phyloP scores from a whole-genome alignment of 1,284 basidiomycete species.

The Rhodofomes roseus region DNA sequence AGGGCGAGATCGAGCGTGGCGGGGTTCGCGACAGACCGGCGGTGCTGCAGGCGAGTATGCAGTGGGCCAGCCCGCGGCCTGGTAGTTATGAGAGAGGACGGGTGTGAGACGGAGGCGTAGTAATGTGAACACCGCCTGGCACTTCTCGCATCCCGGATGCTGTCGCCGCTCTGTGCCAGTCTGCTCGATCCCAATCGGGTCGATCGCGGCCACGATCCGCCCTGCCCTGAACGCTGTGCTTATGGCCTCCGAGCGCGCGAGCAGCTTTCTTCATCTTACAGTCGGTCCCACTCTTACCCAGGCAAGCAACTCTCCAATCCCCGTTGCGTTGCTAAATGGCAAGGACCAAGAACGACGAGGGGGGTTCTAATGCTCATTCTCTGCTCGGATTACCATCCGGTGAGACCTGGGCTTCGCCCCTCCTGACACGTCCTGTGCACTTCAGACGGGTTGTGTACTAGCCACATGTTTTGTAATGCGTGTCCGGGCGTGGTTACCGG shows the following conservation, averaged over 20 bases:
- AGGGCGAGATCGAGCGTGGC: neutral
- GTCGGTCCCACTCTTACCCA: conserved; percentile 62
- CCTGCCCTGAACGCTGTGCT: conserved; percentile 38
- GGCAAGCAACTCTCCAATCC: conserved; percentile 43
- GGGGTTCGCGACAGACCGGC: neutral
- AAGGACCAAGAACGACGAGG: conserved; percentile 63
- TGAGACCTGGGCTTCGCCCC: conserved; percentile 59
- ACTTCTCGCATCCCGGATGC: neutral
- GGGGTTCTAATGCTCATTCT: conserved; percentile 69
- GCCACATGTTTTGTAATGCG: neutral
- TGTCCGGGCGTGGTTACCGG: neutral
- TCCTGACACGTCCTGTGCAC: conserved; percentile 44
- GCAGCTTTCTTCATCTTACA: conserved; percentile 47
- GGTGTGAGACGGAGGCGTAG: neutral
- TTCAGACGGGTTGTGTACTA: neutral
- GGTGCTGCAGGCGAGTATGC: neutral
- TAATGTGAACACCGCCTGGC: neutral
- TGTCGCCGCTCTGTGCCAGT: neutral
- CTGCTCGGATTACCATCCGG: conserved; percentile 24
- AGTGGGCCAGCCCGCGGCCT: neutral
- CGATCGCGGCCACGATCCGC: neutral
- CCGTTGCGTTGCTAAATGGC: conserved; percentile 66
- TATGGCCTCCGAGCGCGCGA: conserved; percentile 8
- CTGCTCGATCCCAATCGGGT: neutral
- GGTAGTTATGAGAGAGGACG: neutral